These are phyloP conservation scores for Ecytonucleospora hepatopenaei DNA, from an alignment of 371 early-diverging fungal genomes.

Conservation along the genomic window DNA sequence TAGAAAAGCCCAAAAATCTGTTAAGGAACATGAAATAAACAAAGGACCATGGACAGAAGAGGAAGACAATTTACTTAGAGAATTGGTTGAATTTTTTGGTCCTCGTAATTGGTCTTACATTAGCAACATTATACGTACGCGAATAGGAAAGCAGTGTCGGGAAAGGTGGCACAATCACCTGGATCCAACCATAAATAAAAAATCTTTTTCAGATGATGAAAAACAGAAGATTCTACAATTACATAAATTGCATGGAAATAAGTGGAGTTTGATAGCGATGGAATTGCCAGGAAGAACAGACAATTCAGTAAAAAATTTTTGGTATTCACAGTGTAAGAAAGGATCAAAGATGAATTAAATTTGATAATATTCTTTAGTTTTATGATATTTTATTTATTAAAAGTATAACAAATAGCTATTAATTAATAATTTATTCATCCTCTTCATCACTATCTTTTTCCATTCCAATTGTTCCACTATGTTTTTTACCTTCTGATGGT, in stretches of 20 bases:
- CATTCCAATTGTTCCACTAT: too few species aligned
- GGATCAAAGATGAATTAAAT: constrained; percentile 13
- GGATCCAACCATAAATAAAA: constrained; percentile 55
- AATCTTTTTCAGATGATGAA: constrained; percentile 54
- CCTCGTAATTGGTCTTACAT: constrained; percentile 57
- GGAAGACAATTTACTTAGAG: constrained; percentile 50
- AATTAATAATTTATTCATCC: too few species aligned
- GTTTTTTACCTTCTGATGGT: too few species aligned
- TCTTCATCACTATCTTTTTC: too few species aligned
- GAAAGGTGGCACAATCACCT: constrained; percentile 59
- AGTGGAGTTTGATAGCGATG: constrained; percentile 56
- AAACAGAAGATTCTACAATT: constrained; percentile 44
- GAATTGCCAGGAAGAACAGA: constrained; percentile 57
- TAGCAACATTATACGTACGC: constrained; percentile 48
- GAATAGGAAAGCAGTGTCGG: constrained; percentile 58
- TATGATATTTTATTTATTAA: too few species aligned
- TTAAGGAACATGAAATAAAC: too few species aligned
- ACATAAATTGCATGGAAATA: constrained; percentile 54
- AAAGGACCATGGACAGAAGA: constrained; percentile 58
- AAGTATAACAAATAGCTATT: too few species aligned
- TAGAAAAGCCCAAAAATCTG: too few species aligned
- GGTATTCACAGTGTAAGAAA: constrained; percentile 43
- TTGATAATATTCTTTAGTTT: neutral
- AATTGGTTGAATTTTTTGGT: constrained; percentile 44
- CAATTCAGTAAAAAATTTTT: constrained; percentile 58